Evolutionary conservation across 495 filamentous ascomycete genomes (phyloP), one percentile per base, ranked within the genome.

Genomic region (Hyaloscypha finlandica): DNA sequence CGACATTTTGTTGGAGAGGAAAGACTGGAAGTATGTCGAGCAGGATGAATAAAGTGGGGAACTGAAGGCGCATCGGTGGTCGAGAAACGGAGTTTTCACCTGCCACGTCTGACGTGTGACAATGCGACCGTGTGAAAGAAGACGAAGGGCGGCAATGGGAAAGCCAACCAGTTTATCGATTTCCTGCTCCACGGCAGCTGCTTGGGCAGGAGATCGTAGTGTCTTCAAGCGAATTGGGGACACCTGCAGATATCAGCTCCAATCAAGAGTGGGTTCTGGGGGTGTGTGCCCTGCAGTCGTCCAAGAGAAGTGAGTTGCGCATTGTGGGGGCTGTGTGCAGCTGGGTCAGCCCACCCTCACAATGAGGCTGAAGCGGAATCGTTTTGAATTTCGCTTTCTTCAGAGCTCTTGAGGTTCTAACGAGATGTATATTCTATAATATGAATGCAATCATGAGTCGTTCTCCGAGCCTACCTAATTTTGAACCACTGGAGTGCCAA

Each of bases 341-440:
- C 42, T 19, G 9, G 42, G 14, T 48, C 42, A 48, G 1, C 42
- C 42, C 42, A 48, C 42, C 42, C 9, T 48, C 9, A 48, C 16
- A 4, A 48, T 11, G 42, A 48, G 42, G 42, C 42, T 48, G 42
- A 48, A 48, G 16, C 16, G 42, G 42, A 19, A 45, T 45, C 42
- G 11, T 48, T 19, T 45, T 48, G 42, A 14, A 48, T 6, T 48
- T 6, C 42, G 4, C 42, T 48, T 48, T 48, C 11, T 59, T 16
- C 25, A 19, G 56, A 16, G n/a, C 6, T 59, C 35, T 31, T 11
- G 8, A 3, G 54, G 3, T 57, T 57, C 2, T 9, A 14, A 57
- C 54, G 54, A 57, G 12, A 57, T 54, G 51, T 37, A 37, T 37
- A 37, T 37, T 37, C 35, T 48, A 48, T 19, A 48, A 48, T 48